Evolutionary conservation across 2,329 filamentous ascomycete genomes (phyloP), one percentile per base, ranked within the genome.

Genomic region (Clarireedia monteithiana): DNA sequence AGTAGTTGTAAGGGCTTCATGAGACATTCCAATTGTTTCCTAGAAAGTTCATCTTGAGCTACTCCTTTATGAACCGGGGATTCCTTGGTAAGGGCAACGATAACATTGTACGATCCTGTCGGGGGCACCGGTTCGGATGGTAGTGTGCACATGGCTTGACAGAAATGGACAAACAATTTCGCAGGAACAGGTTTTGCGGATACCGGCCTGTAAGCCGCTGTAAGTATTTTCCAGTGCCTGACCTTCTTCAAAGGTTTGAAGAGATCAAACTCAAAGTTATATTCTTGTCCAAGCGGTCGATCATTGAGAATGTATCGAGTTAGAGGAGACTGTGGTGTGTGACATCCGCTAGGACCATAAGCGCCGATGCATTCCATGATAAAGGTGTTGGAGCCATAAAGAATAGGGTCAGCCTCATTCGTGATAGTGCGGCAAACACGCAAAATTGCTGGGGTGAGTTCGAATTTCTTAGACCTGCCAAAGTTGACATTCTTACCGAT

Each of bases 331-430:
- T 56, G 54, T 12, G 54, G 54, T 2, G 46, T 17, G 30, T 56
- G 51, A 26, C 1, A 26, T 17, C 14, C n/a, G 10, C 15, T 1
- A 14, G 53, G 39, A 27, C 52, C 49, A 48, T 48, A 48, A 10
- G 47, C 52, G 20, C 57, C 48, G n/a, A 58, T 56, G 3, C 48
- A 57, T 23, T 51, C 54, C 3, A 58, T 50, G 3, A 58, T 24
- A 14, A 58, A 58, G 15, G 53, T 58, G 30, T 58, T 58, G 15
- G 27, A 52, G n/a, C 48, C 53, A 5, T 58, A 58, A 1, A 58
- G 49, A 45, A 52, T 47, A 9, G 27, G 23, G 39, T 42, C 55
- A 12, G 57, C 57, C 52, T 58, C 57, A 12, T 15, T n/a, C 17
- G 36, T 44, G 27, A 58, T 57, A n/a, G 30, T 36, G 40, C 34